A percentile compares a stretch with the other conserved stretches of the same genome.
Evolutionary conservation across 2,329 filamentous ascomycete species (phyloP).

Genomic region (Tolypocladium amazonense): DNA sequence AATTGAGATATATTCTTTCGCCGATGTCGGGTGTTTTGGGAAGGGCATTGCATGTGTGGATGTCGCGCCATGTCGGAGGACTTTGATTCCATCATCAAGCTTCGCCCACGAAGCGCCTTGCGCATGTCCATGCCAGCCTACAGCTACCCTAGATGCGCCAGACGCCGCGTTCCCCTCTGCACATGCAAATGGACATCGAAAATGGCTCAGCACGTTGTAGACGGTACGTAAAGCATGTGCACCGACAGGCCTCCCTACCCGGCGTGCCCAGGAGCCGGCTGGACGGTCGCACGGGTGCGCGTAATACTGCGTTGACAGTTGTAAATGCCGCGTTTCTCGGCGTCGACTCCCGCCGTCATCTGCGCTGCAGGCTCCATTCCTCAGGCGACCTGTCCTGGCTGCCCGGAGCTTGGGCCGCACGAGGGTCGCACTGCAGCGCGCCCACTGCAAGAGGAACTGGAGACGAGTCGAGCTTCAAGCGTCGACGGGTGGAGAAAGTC

Average conservation of each 20-base stretch:
- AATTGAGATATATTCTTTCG: constrained; percentile 24
- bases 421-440: neutral
- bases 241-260: neutral
- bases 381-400: neutral
- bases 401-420: neutral
- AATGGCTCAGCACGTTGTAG: neutral
- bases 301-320: too few species aligned
- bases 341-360: neutral
- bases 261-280: neutral
- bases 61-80: neutral
- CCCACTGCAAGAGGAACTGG: neutral
- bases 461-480: neutral
- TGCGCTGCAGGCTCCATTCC: neutral
- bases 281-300: neutral
- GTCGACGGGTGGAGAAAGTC: neutral
- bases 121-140: neutral
- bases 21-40: neutral
- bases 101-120: neutral
- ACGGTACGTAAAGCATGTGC: neutral
- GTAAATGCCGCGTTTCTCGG: neutral
- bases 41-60: neutral
- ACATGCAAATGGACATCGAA: neutral
- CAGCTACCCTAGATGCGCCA: neutral
- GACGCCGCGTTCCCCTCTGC: neutral
- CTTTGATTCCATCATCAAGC: neutral